Evolutionary conservation across 148 eudicot species (phyloP), one percentile per base, ranked within the genome.

Genomic region (Camellia lanceoleosa): DNA sequence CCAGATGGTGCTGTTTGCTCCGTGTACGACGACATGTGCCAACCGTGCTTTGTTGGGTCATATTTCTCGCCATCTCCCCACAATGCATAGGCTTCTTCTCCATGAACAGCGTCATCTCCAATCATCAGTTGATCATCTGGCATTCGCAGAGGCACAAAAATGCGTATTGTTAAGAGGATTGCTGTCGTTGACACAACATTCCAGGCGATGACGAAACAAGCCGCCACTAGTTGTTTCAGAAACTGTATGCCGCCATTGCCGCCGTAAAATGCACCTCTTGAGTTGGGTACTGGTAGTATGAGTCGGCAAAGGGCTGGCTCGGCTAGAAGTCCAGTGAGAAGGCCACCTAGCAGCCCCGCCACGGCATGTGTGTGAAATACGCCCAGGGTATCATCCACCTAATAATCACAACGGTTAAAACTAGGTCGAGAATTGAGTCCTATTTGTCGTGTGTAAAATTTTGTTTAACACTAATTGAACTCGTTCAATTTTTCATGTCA

Each of bases 61-160:
- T 78, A 83, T 38, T 73, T 83, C 73, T 83, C 84, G 7, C 88
- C 84, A 51, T 83, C 86, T 11, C 85, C 88, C 88, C 88, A 85
- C 23, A 86, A 80, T 1, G 88, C 88, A 43, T 86, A 86, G 51
- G 88, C 88, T 75, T 86, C 88, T 20, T 86, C 88, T 44, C 88
- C 88, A 3, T 86, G 88, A 10, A 83, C 88, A 0, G 88, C 88
- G 5, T 86, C 88, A 4, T 86, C 88, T 51, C 88, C 88, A 6
- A 86, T 86, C 65, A 76, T 54, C 41, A 86, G 84, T 54, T 86
- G 73, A n/a, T 83, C 84, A 4, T 86, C 84, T 3, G 88, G 78
- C 84, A 86, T 86, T 12, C 88, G 15, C 38, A 86, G 23, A 0
- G 88, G 88, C 23, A 86, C 75, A 58, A 83, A 68, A 9, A 78